phyloP scores from a whole-genome alignment of 2,329 filamentous ascomycete species.

The Aspergillus ibericus region DNA sequence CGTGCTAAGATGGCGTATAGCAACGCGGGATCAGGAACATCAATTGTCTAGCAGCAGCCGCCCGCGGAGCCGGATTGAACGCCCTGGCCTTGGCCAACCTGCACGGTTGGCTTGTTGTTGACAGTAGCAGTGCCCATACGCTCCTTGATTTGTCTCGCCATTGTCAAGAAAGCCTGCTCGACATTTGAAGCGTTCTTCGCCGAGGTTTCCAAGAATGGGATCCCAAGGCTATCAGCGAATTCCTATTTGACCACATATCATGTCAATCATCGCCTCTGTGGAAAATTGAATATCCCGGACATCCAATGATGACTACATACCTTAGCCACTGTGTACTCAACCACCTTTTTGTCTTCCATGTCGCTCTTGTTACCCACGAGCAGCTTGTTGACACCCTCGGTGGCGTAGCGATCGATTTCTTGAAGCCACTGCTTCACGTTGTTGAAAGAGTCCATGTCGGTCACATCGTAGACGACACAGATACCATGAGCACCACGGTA shows the following conservation, averaged over 20 bases:
- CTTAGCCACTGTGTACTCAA: conserved; percentile 99
- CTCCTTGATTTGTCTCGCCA: conserved; percentile 99
- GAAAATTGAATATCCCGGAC: neutral
- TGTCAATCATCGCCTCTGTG: conserved; percentile 3
- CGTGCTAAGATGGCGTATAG: conserved; percentile 8
- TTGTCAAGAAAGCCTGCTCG: conserved; percentile 99
- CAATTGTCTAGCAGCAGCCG: conserved; percentile 77
- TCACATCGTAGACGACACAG: conserved; percentile 99
- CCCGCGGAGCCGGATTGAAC: conserved; percentile 83
- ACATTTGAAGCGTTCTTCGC: conserved; percentile 99
- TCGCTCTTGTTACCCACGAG: conserved; percentile 99
- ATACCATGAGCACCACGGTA: conserved; percentile 99
- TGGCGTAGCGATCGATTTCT: conserved; percentile 98
- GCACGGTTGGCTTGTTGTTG: conserved; percentile 98
- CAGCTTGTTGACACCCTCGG: conserved; percentile 98
- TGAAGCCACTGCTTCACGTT: conserved; percentile 99
- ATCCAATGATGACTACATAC: conserved; percentile 53
- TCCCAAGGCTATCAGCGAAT: conserved; percentile 97
- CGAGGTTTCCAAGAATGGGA: conserved; percentile 98
- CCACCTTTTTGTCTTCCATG: conserved; percentile 99
- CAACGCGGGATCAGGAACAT: conserved; percentile 23
- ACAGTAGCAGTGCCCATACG: conserved; percentile 96
- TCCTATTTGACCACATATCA: conserved; percentile 61
- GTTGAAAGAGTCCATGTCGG: conserved; percentile 99
- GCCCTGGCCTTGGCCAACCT: conserved; percentile 91